These are phyloP conservation scores for Apophysomyces trapeziformis DNA, from an alignment of 371 early-diverging fungal genomes.

Conservation along the genomic window DNA sequence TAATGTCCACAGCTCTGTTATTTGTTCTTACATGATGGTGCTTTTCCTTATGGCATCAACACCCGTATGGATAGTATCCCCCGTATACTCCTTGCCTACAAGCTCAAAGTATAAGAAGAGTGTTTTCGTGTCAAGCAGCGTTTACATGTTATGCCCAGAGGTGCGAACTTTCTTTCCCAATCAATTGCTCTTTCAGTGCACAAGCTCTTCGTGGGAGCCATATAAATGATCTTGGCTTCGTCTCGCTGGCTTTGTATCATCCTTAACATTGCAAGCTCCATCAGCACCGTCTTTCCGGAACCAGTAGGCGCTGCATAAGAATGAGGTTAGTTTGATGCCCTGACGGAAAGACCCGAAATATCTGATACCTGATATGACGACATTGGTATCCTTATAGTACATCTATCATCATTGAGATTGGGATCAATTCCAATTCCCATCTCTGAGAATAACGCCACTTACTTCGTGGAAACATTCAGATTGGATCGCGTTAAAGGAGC, in stretches of 20 bases:
- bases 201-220: constrained; percentile 89
- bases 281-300: constrained; percentile 81
- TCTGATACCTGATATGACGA: constrained; percentile 58
- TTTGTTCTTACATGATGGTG: constrained; percentile 33
- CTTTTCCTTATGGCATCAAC: constrained; percentile 37
- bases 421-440: background rate
- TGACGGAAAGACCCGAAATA: background rate
- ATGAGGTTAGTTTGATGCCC: too few relatives aligned
- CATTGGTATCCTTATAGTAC: constrained; percentile 49
- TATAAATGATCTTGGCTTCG: constrained; percentile 70
- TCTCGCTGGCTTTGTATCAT: constrained; percentile 31
- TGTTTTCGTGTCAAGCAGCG: background rate
- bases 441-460: constrained; percentile 8
- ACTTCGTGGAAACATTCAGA: constrained; percentile 64
- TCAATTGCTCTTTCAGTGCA: constrained; percentile 74
- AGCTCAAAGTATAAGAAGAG: background rate
- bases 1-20: constrained; percentile 4
- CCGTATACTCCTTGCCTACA: constrained; percentile 74
- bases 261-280: constrained; percentile 74
- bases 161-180: constrained; percentile 67
- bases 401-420: constrained; percentile 19
- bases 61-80: constrained; percentile 65
- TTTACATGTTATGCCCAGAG: constrained; percentile 61
- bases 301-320: constrained; percentile 79
- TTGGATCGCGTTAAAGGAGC: constrained; percentile 68